These are phyloP conservation scores for Candida sp. DNA, from an alignment of 1,139 yeast species.

Conservation along the genomic window DNA sequence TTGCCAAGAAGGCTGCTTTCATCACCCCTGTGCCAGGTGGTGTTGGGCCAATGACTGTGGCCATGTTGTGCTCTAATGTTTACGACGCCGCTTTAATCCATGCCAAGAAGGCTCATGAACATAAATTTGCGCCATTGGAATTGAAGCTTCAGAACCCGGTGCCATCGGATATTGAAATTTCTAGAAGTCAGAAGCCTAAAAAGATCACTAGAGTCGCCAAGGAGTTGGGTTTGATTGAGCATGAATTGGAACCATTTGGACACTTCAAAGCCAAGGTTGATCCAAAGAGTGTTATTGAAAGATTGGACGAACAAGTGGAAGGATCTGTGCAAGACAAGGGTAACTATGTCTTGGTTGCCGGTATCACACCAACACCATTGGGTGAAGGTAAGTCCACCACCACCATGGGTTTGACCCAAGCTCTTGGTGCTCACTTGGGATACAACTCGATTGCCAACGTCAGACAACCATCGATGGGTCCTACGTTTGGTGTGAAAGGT, in stretches of 20 bases:
- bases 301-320: conserved; percentile 59
- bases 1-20: conserved; percentile 58
- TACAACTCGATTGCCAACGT: conserved; percentile 93
- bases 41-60: conserved; percentile 91
- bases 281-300: conserved; percentile 54
- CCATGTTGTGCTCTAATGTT: conserved; percentile 77
- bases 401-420: conserved; percentile 96
- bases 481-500: conserved; percentile 98
- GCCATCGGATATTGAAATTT: conserved; percentile 78
- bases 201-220: conserved; percentile 63
- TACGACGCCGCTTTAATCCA: conserved; percentile 64
- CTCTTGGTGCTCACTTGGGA: conserved; percentile 90
- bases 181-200: conserved; percentile 75
- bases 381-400: conserved; percentile 99
- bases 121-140: conserved; percentile 51
- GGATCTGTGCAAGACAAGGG: conserved; percentile 63
- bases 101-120: conserved; percentile 51
- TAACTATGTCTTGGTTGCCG: conserved; percentile 91
- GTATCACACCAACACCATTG: conserved; percentile 98
- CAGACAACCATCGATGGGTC: conserved; percentile 99
- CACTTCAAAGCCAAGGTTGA: conserved; percentile 78
- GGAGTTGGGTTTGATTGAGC: conserved; percentile 64
- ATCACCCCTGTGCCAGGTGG: conserved; percentile 91
- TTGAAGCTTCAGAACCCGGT: conserved; percentile 59
- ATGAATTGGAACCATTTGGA: conserved; percentile 75